phyloP scores from a whole-genome alignment of 192 early-diverging fungal genomes.

The Gamsiella multidivaricata region DNA sequence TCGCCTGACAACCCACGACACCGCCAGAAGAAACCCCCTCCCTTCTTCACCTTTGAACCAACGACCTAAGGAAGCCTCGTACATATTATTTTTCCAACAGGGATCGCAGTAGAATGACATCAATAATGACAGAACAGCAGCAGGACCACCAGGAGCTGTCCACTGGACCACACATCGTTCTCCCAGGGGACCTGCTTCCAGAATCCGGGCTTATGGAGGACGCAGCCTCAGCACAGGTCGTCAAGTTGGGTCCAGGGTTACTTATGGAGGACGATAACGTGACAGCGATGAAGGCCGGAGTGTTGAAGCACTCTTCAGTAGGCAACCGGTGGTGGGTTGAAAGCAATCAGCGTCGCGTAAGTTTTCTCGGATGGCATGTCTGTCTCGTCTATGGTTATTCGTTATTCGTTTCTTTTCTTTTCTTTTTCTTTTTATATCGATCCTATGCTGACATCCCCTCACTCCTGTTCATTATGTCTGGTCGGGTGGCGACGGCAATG shows the following conservation, averaged over 20 bases:
- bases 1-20: too few species aligned
- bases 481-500: too few species aligned
- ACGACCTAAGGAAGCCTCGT: not conserved
- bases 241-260: slow-evolving; percentile 88
- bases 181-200: slow-evolving; percentile 66
- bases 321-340: slow-evolving; percentile 84
- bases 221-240: slow-evolving; percentile 41
- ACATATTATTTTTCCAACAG: not conserved
- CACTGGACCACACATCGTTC: slow-evolving; percentile 52
- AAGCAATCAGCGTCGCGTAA: slow-evolving; percentile 80
- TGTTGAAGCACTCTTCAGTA: slow-evolving; percentile 64
- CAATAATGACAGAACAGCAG: slow-evolving; percentile 23
- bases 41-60: too few species aligned
- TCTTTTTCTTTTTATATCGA: not conserved
- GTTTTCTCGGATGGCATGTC: too few species aligned
- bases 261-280: slow-evolving; percentile 73
- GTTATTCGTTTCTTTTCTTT: slow-evolving; percentile 8
- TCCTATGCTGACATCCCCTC: not conserved
- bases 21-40: too few species aligned
- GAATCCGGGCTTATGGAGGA: slow-evolving; percentile 18
- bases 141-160: not conserved
- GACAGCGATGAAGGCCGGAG: slow-evolving; percentile 78
- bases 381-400: too few species aligned
- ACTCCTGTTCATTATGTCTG: too few species aligned
- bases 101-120: slow-evolving; percentile 12